Percentiles rank a stretch among this genome's conserved stretches.
Conservation (phyloP, 345 rosid genomes). For the Clarkia xantiana region DNA sequence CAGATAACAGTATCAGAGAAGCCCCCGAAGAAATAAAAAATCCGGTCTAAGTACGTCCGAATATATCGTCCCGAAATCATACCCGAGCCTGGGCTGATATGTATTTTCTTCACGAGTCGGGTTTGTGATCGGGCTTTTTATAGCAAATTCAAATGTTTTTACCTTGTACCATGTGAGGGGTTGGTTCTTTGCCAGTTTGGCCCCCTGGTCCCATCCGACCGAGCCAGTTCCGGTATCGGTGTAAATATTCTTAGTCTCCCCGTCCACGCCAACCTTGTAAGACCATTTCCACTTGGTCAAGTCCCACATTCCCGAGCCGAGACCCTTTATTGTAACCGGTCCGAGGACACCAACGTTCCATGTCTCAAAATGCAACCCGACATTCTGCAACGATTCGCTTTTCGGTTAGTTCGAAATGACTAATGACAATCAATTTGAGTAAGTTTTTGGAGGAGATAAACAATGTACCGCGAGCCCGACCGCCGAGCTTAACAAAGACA, state of each 20-base stretch:
- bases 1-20: too few species aligned
- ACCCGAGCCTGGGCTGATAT: too few species aligned
- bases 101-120: too few species aligned
- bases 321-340: conserved; percentile 57
- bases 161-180: conserved; percentile 92
- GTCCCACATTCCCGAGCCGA: conserved; percentile 63
- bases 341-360: conserved; percentile 85
- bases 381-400: conserved; percentile 36
- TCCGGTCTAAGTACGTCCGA: too few species aligned
- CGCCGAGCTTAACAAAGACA: conserved; percentile 56
- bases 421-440: too few species aligned
- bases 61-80: too few species aligned
- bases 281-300: conserved; percentile 82
- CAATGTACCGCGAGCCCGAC: conserved; percentile 81
- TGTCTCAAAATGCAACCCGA: conserved; percentile 60
- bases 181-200: conserved; percentile 38
- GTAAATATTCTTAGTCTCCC: conserved; percentile 59
- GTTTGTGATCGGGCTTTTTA: too few species aligned
- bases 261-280: conserved; percentile 89
- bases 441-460: conserved; percentile 2
- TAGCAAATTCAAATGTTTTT: conserved; percentile 6
- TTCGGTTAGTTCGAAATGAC: neutral
- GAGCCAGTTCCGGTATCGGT: conserved; percentile 47
- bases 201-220: conserved; percentile 68
- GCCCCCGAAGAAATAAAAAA: too few species aligned